Evolutionary conservation across 1,284 basidiomycete genomes (phyloP), one percentile per base, ranked within the genome.

Genomic region (Moniliophthora roreri): DNA sequence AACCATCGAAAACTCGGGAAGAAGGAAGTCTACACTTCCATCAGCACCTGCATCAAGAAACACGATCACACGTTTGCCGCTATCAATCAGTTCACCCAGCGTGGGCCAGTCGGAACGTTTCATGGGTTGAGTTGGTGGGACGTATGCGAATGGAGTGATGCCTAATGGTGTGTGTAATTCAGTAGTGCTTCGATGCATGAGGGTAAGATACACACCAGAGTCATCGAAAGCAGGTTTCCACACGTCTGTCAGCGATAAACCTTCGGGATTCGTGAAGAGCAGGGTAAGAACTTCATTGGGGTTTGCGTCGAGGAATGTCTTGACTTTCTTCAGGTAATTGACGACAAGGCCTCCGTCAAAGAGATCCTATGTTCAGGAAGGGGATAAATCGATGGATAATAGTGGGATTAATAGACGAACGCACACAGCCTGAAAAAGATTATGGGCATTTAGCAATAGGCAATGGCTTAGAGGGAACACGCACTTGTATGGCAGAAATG

Each of bases 201-300:
- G 20, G 18, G 8, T 4, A 18, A n/a, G 11, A 37, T 24, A 55
- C 57, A 36, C 50, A 69, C 73, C 72, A 15, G 73, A 61, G 23
- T 62, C 63, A 45, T 80, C 69, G 69, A 91, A 91, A 0, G 79
- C 77, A 8, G 80, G 78, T 57, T 71, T 68, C 81, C 83, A 81
- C 46, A 82, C 60, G 28, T 74, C 68, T 1, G 72, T 61, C 4
- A 84, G 69, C 1, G 78, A 76, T 34, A 80, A 66, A 20, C 78
- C 76, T 58, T 89, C 87, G 4, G 79, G 79, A 67, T 90, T 91
- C 46, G 87, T 87, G 63, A 90, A 83, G 41, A 91, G 68, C 54
- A 91, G 67, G 0, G 87, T 87, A 54, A 90, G 62, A 55, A 90
- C 85, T 67, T 92, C 89, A 62, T 83, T 85, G 0, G 88, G 85